phyloP scores from a whole-genome alignment of 208 protist species.

The Crithidia expoeki region DNA sequence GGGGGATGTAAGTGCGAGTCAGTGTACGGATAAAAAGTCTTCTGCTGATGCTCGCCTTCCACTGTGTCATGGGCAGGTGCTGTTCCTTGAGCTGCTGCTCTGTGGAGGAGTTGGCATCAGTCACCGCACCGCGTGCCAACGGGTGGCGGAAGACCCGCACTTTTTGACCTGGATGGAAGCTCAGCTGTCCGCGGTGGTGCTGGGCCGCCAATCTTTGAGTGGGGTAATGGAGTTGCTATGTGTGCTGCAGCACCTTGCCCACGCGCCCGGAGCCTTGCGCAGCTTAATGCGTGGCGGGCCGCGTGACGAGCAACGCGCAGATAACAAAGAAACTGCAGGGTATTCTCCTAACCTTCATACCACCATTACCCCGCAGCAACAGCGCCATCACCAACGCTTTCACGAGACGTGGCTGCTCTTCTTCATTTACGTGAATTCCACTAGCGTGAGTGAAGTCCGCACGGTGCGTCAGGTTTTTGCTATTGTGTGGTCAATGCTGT shows the following conservation, averaged over 20 bases:
- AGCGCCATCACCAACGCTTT: slow-evolving; percentile 18
- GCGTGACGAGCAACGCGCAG: neutral
- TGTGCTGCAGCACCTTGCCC: slow-evolving; percentile 45
- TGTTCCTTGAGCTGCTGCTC: slow-evolving; percentile 41
- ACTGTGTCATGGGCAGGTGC: slow-evolving; percentile 4
- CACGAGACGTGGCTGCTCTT: slow-evolving; percentile 54
- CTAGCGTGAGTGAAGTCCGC: slow-evolving; percentile 12
- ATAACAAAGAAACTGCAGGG: too few relatives aligned
- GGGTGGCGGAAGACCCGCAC: slow-evolving; percentile 42
- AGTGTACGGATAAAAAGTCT: neutral
- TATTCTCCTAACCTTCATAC: too few relatives aligned
- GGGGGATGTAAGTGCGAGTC: neutral
- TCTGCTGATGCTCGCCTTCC: neutral
- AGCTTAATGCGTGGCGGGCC: slow-evolving; percentile 10
- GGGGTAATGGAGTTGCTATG: slow-evolving; percentile 42
- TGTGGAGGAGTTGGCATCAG: slow-evolving; percentile 38
- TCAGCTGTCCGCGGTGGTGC: slow-evolving; percentile 38
- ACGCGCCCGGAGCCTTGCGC: slow-evolving; percentile 25
- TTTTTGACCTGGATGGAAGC: slow-evolving; percentile 35
- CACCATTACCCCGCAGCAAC: neutral
- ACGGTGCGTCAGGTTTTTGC: slow-evolving; percentile 24
- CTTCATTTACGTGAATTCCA: slow-evolving; percentile 36
- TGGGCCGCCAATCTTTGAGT: slow-evolving; percentile 29
- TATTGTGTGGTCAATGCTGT: slow-evolving; percentile 35
- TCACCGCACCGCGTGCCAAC: slow-evolving; percentile 22